These are phyloP conservation scores for Phytophthora parvispora DNA, from an alignment of 352 stramenopile species.

Conservation along the genomic window DNA sequence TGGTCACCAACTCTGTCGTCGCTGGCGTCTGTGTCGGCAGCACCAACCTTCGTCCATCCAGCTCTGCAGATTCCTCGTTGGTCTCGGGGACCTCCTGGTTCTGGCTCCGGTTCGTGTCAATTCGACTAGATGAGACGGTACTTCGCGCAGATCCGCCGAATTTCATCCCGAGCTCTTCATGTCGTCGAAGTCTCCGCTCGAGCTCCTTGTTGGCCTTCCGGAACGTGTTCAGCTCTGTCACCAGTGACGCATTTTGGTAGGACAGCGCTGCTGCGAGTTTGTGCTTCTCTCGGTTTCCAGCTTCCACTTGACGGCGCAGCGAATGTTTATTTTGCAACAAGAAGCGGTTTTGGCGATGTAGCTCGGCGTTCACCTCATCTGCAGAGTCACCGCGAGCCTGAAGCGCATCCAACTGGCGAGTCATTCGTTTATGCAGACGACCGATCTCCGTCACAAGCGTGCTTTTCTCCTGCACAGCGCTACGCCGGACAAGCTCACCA, in stretches of 20 bases:
- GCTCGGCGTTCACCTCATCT: slow-evolving; percentile 72
- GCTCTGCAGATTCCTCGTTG: slow-evolving; percentile 13
- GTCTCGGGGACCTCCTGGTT: slow-evolving; percentile 20
- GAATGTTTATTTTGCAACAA: slow-evolving; percentile 81
- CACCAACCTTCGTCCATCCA: slow-evolving; percentile 26
- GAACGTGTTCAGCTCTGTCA: slow-evolving; percentile 71
- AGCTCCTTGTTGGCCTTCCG: slow-evolving; percentile 77
- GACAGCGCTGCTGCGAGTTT: slow-evolving; percentile 79
- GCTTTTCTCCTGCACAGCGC: slow-evolving; percentile 73
- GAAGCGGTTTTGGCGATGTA: slow-evolving; percentile 82
- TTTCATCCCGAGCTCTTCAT: slow-evolving; percentile 20
- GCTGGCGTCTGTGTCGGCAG: background rate
- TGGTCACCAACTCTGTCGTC: background rate
- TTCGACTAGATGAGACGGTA: slow-evolving; percentile 4
- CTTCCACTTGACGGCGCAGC: slow-evolving; percentile 72
- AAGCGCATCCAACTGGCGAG: slow-evolving; percentile 60
- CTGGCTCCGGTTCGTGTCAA: background rate
- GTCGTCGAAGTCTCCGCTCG: slow-evolving; percentile 45
- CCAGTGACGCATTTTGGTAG: slow-evolving; percentile 74
- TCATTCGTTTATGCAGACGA: slow-evolving; percentile 72
- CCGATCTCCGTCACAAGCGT: slow-evolving; percentile 68
- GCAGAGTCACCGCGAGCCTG: slow-evolving; percentile 58
- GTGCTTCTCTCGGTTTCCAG: slow-evolving; percentile 69
- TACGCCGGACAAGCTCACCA: slow-evolving; percentile 64
- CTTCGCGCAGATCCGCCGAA: slow-evolving; percentile 2